Conservation (phyloP, 768 basidiomycete species). For the Podaxis sp. region DNA sequence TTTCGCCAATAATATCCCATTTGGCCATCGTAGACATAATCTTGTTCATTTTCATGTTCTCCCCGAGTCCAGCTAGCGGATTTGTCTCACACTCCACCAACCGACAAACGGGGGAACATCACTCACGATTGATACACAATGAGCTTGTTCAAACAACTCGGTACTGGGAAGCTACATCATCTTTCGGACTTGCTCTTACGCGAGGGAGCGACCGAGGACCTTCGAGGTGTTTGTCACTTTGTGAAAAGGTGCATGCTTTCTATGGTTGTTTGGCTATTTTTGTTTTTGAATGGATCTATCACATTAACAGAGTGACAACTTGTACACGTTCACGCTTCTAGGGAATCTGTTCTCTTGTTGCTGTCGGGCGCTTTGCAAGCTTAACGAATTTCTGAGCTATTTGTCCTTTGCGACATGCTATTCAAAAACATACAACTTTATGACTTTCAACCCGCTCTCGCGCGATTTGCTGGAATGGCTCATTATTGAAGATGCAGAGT, state of each 20-base stretch:
- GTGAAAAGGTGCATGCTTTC: constrained; percentile 74
- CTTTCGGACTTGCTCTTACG: constrained; percentile 86
- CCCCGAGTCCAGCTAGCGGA: constrained; percentile 41
- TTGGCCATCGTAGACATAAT: constrained; percentile 89
- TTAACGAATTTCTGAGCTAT: constrained; percentile 75
- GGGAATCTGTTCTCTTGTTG: constrained; percentile 86
- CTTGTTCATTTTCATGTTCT: constrained; percentile 78
- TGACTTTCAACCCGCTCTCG: constrained; percentile 79
- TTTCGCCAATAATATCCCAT: constrained; percentile 35
- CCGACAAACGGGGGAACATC: constrained; percentile 66
- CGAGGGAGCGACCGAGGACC: constrained; percentile 79
- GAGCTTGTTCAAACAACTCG: constrained; percentile 86
- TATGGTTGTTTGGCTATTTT: constrained; percentile 9
- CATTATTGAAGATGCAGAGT: constrained; percentile 75
- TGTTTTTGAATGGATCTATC: neutral
- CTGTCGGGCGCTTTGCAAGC: constrained; percentile 79
- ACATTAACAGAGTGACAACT: constrained; percentile 71
- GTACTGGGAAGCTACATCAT: constrained; percentile 93
- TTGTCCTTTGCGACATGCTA: constrained; percentile 92
- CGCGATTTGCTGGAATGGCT: constrained; percentile 84
- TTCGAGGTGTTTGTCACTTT: constrained; percentile 89
- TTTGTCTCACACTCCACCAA: constrained; percentile 10
- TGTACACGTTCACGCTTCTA: constrained; percentile 80
- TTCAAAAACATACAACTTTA: constrained; percentile 95
- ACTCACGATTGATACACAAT: constrained; percentile 92